Percentiles rank a stretch among this genome's conserved stretches.
These are phyloP conservation scores for Populus euphratica DNA, from an alignment of 345 rosid genomes.

Conservation along the genomic window DNA sequence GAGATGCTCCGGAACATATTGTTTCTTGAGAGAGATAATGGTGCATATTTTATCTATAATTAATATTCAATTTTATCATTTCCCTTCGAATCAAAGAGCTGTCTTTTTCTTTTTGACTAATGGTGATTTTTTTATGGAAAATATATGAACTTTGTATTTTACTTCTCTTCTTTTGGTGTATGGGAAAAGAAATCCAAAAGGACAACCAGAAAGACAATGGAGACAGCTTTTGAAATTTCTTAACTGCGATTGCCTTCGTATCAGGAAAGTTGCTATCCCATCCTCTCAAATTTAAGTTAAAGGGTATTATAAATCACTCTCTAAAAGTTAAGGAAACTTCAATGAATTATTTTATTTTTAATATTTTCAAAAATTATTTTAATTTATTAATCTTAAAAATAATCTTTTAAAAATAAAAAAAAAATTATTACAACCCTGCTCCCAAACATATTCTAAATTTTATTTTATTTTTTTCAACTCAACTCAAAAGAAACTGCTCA, in stretches of 20 bases:
- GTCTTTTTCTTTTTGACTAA: background rate
- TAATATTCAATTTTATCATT: too few species aligned
- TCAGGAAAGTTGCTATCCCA: background rate
- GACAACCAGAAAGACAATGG: background rate
- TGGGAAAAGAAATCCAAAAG: background rate
- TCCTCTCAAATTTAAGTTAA: conserved; percentile 9
- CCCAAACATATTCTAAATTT: too few species aligned
- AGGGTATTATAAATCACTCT: background rate
- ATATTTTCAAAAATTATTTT: too few species aligned
- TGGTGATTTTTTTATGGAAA: background rate
- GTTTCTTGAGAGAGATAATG: background rate
- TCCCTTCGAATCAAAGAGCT: background rate
- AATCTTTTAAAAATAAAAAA: too few species aligned
- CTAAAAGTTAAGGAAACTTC: background rate
- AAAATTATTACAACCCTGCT: too few species aligned
- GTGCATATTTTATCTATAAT: background rate
- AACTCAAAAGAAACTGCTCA: background rate
- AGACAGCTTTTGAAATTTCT: background rate
- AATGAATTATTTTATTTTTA: too few species aligned
- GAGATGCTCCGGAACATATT: background rate
- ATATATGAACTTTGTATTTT: background rate
- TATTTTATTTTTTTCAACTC: background rate
- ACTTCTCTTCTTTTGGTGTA: background rate
- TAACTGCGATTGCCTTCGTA: background rate
- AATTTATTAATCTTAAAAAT: too few species aligned